Conservation (phyloP, 2,329 filamentous ascomycete species). For the Fusarium concolor region DNA sequence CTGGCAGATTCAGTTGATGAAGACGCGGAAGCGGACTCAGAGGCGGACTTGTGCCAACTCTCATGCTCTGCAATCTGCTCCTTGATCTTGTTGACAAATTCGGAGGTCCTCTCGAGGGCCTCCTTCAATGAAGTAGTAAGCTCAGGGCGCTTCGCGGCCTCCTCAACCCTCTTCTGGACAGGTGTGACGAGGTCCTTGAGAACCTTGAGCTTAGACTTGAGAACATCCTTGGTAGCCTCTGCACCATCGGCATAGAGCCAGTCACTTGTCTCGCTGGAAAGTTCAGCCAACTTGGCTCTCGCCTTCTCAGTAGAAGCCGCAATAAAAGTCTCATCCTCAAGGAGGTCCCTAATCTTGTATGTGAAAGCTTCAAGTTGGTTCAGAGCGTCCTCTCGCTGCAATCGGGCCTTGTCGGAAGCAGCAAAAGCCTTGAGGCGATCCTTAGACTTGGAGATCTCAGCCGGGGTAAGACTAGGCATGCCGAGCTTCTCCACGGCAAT, state of each 20-base stretch:
- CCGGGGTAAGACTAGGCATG: conserved; percentile 60
- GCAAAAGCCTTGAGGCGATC: conserved; percentile 87
- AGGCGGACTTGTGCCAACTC: conserved; percentile 66
- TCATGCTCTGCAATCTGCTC: conserved; percentile 77
- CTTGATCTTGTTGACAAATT: conserved; percentile 77
- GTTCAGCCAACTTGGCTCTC: conserved; percentile 73
- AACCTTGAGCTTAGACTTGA: conserved; percentile 80
- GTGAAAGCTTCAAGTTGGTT: conserved; percentile 96
- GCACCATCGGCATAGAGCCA: conserved; percentile 92
- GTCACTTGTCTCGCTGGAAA: conserved; percentile 77
- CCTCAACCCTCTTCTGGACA: conserved; percentile 79
- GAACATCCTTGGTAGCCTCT: conserved; percentile 77
- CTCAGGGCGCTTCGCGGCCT: conserved; percentile 77
- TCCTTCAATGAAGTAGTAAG: conserved; percentile 75
- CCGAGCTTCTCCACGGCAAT: conserved; percentile 63
- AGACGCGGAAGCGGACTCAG: conserved; percentile 62
- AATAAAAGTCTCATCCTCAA: conserved; percentile 81
- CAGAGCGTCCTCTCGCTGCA: conserved; percentile 83
- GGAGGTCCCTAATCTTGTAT: conserved; percentile 85
- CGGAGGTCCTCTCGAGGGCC: conserved; percentile 76
- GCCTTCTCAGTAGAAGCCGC: conserved; percentile 76
- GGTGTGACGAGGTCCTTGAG: conserved; percentile 83
- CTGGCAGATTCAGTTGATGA: conserved; percentile 55
- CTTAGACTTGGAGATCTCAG: conserved; percentile 65
- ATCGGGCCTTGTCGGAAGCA: conserved; percentile 81